phyloP scores from a whole-genome alignment of 306 rosid species.

The Cyclanthera cordifolia region DNA sequence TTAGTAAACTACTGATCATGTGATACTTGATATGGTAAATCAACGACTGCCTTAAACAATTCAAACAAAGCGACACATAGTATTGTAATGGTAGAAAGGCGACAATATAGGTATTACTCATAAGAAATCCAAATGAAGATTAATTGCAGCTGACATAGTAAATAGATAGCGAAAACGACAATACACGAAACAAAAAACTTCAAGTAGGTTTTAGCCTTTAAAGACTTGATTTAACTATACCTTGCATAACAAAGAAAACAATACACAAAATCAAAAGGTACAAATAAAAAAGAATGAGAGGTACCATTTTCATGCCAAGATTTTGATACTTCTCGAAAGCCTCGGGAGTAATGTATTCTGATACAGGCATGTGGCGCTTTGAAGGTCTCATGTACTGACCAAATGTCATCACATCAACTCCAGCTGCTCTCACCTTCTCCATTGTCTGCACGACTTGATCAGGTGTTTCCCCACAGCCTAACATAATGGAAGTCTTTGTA shows the following conservation, averaged over 20 bases:
- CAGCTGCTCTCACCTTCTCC: constrained; percentile 98
- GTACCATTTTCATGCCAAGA: constrained; percentile 93
- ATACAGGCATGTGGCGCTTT: constrained; percentile 96
- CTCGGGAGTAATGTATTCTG: constrained; percentile 87
- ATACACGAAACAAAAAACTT: no score
- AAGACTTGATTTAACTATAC: no score
- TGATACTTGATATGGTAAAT: neutral
- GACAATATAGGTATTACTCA: neutral
- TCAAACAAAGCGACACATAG: neutral
- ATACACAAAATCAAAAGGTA: neutral
- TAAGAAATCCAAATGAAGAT: neutral
- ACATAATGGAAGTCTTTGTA: constrained; percentile 92
- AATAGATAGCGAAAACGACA: neutral
- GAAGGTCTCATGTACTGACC: constrained; percentile 99
- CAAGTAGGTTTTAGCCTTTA: no score
- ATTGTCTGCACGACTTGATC: constrained; percentile 87
- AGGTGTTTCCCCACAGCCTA: constrained; percentile 97
- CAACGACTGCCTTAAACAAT: neutral
- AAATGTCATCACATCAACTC: constrained; percentile 95
- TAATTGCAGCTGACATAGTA: neutral
- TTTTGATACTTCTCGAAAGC: constrained; percentile 74
- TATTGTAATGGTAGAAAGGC: neutral
- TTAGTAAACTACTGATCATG: neutral
- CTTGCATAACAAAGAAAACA: neutral
- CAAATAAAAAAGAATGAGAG: neutral